Evolutionary conservation across 352 stramenopile genomes (phyloP).

Genomic region (Peronospora farinosa): DNA sequence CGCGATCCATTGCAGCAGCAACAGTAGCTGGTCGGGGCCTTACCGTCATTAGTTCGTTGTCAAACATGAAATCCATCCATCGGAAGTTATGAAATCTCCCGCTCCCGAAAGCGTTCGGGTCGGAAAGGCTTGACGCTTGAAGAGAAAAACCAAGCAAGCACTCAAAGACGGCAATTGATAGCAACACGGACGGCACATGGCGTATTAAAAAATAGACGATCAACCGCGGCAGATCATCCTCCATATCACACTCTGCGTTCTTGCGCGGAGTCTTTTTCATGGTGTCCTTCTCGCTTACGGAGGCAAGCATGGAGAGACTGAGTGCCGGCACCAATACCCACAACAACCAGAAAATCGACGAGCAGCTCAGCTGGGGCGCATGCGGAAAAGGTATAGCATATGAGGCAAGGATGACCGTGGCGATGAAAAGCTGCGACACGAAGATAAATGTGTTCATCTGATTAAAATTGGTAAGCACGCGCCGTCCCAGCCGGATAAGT

Average conservation of each 20-base stretch:
- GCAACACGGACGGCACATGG: constrained; percentile 56
- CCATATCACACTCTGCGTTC: constrained; percentile 64
- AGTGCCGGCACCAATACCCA: constrained; percentile 73
- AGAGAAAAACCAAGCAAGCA: constrained; percentile 66
- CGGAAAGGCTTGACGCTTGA: constrained; percentile 20
- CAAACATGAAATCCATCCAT: constrained; percentile 63
- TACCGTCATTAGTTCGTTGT: constrained; percentile 39
- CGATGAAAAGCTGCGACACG: constrained; percentile 76
- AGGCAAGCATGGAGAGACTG: constrained; percentile 73
- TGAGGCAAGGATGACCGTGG: constrained; percentile 57
- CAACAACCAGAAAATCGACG: constrained; percentile 79
- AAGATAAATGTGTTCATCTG: constrained; percentile 84
- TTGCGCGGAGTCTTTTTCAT: constrained; percentile 85
- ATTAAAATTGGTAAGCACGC: constrained; percentile 79
- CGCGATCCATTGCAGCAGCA: constrained; percentile 55
- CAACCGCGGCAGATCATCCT: constrained; percentile 54
- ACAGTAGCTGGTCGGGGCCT: constrained; percentile 45
- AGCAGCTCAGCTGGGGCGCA: constrained; percentile 63
- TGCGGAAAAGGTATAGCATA: constrained; percentile 74
- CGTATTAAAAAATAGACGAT: constrained; percentile 63
- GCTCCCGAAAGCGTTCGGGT: constrained; percentile 11
- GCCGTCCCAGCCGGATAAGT: constrained; percentile 68
- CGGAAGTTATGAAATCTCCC: constrained; percentile 29
- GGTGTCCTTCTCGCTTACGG: constrained; percentile 54
- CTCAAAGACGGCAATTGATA: constrained; percentile 62